Evolutionary conservation across 306 rosid species (phyloP).

Genomic region (Sicyos baderoa): DNA sequence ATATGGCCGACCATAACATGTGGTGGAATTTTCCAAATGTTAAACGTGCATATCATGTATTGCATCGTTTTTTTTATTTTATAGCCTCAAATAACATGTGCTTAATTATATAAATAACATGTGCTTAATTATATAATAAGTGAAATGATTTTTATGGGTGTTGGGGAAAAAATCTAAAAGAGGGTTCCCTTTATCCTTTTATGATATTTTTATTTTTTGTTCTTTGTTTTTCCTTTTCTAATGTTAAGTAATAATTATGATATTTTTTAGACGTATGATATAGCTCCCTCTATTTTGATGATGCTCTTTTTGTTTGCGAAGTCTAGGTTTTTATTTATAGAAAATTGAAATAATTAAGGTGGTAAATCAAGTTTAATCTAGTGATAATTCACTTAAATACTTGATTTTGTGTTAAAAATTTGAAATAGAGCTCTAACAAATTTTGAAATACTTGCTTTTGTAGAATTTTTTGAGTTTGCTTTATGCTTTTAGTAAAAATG

Average conservation of each 20-base stretch:
- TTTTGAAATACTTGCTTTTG: too few relatives aligned
- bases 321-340: too few relatives aligned
- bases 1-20: not conserved
- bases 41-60: constrained; percentile 13
- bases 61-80: not conserved
- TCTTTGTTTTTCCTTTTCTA: constrained; percentile 5
- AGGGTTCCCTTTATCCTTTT: not conserved
- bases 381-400: too few relatives aligned
- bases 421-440: too few relatives aligned
- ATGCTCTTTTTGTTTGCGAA: not conserved
- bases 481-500: not conserved
- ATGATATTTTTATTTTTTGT: not conserved
- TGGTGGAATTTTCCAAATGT: constrained; percentile 15
- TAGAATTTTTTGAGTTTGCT: not conserved
- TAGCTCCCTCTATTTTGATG: not conserved
- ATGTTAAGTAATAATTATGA: not conserved
- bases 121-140: not conserved
- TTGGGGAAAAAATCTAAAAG: not conserved
- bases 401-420: too few relatives aligned
- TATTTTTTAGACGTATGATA: not conserved
- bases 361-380: too few relatives aligned
- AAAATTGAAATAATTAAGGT: too few relatives aligned
- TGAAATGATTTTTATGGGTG: not conserved
- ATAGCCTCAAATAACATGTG: constrained; percentile 10
- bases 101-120: not conserved